phyloP scores from a whole-genome alignment of 805 yeast species.

The Osmozyma mogii region DNA sequence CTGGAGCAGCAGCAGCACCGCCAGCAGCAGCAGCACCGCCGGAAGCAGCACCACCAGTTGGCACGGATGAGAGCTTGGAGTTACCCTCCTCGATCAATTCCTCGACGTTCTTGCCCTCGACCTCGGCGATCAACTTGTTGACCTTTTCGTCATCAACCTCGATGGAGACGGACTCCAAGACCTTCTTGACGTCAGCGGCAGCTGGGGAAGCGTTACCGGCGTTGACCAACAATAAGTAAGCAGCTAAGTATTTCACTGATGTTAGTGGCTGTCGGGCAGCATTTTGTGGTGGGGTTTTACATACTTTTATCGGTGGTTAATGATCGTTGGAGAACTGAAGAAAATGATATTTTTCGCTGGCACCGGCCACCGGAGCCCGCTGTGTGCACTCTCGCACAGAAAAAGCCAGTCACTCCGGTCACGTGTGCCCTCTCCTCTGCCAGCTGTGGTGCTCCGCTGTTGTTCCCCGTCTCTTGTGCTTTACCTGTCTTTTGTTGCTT shows the following conservation, averaged over 20 bases:
- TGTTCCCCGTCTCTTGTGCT: too few species aligned
- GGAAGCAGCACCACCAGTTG: conserved; percentile 26
- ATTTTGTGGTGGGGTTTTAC: conserved; percentile 17
- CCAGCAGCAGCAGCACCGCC: conserved; percentile 19
- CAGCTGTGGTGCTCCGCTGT: too few species aligned
- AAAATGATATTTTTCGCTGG: conserved; percentile 2
- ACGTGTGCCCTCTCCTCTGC: too few species aligned
- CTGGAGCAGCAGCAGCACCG: conserved; percentile 18
- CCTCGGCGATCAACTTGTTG: conserved; percentile 27
- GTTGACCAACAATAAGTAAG: conserved; percentile 39
- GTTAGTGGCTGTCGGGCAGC: neutral
- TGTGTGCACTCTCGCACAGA: neutral
- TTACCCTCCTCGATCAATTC: conserved; percentile 31
- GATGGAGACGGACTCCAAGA: conserved; percentile 32
- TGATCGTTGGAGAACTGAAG: neutral
- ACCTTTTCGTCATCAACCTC: conserved; percentile 29
- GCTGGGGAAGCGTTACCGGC: conserved; percentile 40
- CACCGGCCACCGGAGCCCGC: too few species aligned
- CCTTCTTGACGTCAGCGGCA: conserved; percentile 33
- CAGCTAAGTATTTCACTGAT: conserved; percentile 39
- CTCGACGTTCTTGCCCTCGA: conserved; percentile 28
- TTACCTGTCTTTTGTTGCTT: too few species aligned
- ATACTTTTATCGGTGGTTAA: conserved; percentile 2
- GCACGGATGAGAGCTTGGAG: conserved; percentile 29
- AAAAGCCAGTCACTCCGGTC: conserved; percentile 3